Evolutionary conservation across 176 grass and related monocot genomes (phyloP).

Genomic region (Eragrostis nindensis): DNA sequence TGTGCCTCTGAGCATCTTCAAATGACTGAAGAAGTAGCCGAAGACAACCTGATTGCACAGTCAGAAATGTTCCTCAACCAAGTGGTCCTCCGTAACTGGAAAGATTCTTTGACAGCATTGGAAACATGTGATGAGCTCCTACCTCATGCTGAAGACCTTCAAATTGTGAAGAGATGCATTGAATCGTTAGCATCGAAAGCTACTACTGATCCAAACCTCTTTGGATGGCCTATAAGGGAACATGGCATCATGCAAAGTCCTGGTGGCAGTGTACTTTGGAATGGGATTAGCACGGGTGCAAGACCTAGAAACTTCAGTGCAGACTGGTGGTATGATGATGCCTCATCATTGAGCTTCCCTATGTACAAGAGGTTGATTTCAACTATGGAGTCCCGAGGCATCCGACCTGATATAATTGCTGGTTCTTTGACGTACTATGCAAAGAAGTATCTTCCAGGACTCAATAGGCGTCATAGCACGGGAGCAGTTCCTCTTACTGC

Average conservation of each 20-base stretch:
- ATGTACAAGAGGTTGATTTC: constrained; percentile 80
- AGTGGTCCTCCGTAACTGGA: constrained; percentile 80
- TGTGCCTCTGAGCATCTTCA: constrained; percentile 82
- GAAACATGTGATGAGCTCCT: constrained; percentile 81
- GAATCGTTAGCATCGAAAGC: constrained; percentile 82
- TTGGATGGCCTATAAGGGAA: constrained; percentile 81
- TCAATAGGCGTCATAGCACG: constrained; percentile 72
- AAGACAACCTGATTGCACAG: constrained; percentile 81
- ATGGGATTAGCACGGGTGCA: constrained; percentile 88
- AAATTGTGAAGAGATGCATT: constrained; percentile 85
- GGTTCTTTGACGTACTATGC: constrained; percentile 81
- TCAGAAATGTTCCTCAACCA: constrained; percentile 82
- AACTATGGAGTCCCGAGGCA: constrained; percentile 74
- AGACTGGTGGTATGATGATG: constrained; percentile 97
- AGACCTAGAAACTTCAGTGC: constrained; percentile 80
- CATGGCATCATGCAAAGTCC: constrained; percentile 80
- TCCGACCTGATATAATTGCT: constrained; percentile 67
- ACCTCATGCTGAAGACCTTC: constrained; percentile 75
- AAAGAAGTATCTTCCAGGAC: constrained; percentile 77
- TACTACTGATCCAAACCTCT: constrained; percentile 79
- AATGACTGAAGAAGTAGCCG: constrained; percentile 81
- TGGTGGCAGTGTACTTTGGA: constrained; percentile 85
- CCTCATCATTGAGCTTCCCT: constrained; percentile 65
- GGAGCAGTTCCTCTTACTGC: constrained; percentile 38
- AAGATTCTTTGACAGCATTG: constrained; percentile 73